Evolutionary conservation across 2,329 filamentous ascomycete genomes (phyloP), one percentile per base, ranked within the genome.

Genomic region (Xylariaceae sp.): DNA sequence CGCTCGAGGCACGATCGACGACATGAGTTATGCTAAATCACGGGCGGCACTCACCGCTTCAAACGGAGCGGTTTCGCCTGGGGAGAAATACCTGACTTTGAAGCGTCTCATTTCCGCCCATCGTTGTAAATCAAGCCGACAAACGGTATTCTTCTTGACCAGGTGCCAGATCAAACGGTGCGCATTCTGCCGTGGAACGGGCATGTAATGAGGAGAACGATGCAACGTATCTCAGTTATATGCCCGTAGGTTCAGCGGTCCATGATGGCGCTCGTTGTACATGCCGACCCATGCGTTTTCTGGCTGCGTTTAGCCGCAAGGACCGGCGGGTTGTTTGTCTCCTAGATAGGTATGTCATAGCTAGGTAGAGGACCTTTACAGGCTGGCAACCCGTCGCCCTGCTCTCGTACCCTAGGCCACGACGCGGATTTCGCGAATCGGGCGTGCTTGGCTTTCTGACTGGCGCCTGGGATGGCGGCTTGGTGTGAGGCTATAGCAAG

Each of bases 291-390:
- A 31, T 37, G 27, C 43, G 48, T 48, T 48, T 45, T 27, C 50
- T 58, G 19, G 19, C 19, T 19, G 56, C 44, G 46, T 50, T 39
- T 50, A 39, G 29, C 56, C 47, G 56, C 29, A 29, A 39, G n/a
- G n/a, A 34, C 29, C 4, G 3, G 47, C 42, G 6, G 29, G 29
- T 29, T 41, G 29, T 47, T 37, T 48, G 45, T 7, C 4, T 11
- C 31, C n/a, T 45, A 37, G 19, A 19, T 19, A 19, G 19, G 19
- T 19, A 19, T 19, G 19, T 19, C 19, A 19, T 19, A 19, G 19
- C 19, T 19, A 19, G 19, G 19, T 19, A 19, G 26, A 45, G 30
- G 40, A 37, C 34, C 6, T 34, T 41, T 30, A 35, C 11, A 43
- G 35, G 47, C 32, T 35, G 19, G 32, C 32, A 32, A 32, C 43